phyloP scores from a whole-genome alignment of 805 yeast genomes.

The Myxozyma melibiosi region DNA sequence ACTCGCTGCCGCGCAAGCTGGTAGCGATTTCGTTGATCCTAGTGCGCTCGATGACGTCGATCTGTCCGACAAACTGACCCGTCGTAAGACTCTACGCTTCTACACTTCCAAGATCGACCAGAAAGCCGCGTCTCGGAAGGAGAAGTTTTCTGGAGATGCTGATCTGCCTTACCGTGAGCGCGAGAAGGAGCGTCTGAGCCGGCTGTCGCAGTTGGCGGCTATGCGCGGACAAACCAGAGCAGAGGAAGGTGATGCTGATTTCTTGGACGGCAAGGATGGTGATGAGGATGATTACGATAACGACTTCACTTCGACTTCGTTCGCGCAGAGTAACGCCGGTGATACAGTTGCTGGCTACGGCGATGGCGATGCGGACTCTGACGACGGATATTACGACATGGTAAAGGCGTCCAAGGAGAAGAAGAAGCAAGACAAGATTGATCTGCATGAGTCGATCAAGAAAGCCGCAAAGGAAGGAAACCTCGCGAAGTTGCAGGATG shows the following conservation, averaged over 20 bases:
- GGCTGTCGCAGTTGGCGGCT: conserved; percentile 85
- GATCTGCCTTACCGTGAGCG: conserved; percentile 93
- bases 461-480: conserved; percentile 82
- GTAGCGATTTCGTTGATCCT: conserved; percentile 66
- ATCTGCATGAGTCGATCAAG: conserved; percentile 18
- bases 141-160: conserved; percentile 73
- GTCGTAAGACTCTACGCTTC: conserved; percentile 84
- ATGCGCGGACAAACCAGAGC: conserved; percentile 65
- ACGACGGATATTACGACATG: conserved; percentile 59
- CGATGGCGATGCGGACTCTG: conserved; percentile 40
- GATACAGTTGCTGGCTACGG: not conserved
- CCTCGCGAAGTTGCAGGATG: conserved; percentile 68
- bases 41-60: conserved; percentile 76
- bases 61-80: conserved; percentile 77
- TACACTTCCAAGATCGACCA: conserved; percentile 97
- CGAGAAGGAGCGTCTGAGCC: conserved; percentile 83
- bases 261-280: conserved; percentile 27
- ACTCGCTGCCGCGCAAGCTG: conserved; percentile 36
- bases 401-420: conserved; percentile 54
- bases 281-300: conserved; percentile 45
- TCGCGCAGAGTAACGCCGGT: conserved; percentile 1
- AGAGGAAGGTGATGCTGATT: conserved; percentile 44
- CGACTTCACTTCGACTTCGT: conserved; percentile 17
- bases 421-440: conserved; percentile 49
- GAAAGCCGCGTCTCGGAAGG: conserved; percentile 59